These are phyloP conservation scores for Dentipellis sp. DNA, from an alignment of 768 basidiomycete species.

Conservation along the genomic window DNA sequence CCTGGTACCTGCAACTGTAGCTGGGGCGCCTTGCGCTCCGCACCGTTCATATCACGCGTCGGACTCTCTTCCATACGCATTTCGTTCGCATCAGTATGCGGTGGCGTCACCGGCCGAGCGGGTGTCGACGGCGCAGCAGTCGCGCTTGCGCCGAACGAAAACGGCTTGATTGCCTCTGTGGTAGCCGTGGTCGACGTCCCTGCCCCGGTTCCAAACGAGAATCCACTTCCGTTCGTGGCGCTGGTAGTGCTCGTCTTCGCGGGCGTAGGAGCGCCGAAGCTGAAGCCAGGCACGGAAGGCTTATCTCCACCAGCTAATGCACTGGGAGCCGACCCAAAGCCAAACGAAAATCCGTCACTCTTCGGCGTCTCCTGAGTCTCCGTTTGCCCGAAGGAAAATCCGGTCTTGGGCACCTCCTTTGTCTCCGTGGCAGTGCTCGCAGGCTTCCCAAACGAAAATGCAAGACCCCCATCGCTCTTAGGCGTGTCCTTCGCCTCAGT, in stretches of 20 bases:
- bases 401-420: no score
- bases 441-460: no score
- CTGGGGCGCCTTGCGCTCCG: constrained; percentile 23
- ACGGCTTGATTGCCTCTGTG: constrained; percentile 33
- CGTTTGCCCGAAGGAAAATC: no score
- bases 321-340: no score
- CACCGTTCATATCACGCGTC: constrained; percentile 36
- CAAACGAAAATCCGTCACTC: no score
- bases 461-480: no score
- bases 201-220: constrained; percentile 39
- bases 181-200: neutral
- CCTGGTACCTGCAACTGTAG: constrained; percentile 10
- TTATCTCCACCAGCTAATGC: no score
- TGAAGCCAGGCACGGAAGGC: no score
- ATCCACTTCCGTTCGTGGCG: constrained; percentile 15
- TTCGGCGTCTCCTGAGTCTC: no score
- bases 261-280: no score
- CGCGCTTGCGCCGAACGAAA: constrained; percentile 35
- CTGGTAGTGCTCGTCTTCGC: neutral
- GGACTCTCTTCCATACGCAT: constrained; percentile 81
- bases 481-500: no score
- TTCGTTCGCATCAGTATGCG: constrained; percentile 49
- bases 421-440: no score
- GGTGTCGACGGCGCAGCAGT: constrained; percentile 12
- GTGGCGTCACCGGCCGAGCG: constrained; percentile 54